Conservation (phyloP, 805 yeast genomes). For the Schizosaccharomyces osmophilus region DNA sequence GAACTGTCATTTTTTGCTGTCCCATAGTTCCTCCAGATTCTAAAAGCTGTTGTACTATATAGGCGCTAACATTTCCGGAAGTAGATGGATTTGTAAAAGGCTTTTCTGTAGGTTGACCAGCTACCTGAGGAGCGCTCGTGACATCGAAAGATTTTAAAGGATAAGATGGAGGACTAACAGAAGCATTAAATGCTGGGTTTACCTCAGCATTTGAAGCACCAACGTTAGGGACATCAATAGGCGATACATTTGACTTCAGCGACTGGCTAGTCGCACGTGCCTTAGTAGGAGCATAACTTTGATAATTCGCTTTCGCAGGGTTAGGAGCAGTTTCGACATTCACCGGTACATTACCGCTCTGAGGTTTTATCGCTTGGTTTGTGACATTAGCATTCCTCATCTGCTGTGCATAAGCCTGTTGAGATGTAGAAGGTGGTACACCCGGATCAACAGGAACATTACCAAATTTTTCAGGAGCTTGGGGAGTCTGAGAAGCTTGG, state of each 20-base stretch:
- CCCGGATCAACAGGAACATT: not conserved
- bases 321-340: not conserved
- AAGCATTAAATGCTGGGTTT: no score
- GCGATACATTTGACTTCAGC: not conserved
- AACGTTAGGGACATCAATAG: not conserved
- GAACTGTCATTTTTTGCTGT: not conserved
- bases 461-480: not conserved
- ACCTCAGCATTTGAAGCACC: not conserved
- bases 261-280: not conserved
- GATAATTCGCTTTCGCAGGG: not conserved
- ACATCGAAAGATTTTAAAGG: no score
- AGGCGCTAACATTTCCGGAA: not conserved
- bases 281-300: not conserved
- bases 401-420: not conserved
- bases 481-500: not conserved
- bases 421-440: not conserved
- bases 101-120: no score
- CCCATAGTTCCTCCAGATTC: slow-evolving; percentile 1
- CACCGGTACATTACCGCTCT: no score
- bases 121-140: no score
- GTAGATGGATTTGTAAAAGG: no score
- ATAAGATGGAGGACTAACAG: no score
- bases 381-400: no score
- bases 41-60: not conserved
- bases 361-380: no score